These are phyloP conservation scores for Neurospora sp. DNA, from an alignment of 2,329 filamentous ascomycete genomes.

Conservation along the genomic window DNA sequence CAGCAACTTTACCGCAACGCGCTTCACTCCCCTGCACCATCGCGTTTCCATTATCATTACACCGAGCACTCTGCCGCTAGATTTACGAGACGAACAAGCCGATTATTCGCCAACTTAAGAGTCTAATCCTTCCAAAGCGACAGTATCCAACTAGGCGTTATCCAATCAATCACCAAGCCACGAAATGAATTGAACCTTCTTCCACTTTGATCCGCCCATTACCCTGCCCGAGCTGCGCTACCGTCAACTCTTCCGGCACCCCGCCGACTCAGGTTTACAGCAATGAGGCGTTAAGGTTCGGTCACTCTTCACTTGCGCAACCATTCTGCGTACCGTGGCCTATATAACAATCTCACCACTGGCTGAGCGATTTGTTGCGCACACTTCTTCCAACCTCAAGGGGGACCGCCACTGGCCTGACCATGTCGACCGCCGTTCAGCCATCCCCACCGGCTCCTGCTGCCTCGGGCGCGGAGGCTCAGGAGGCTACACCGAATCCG, in stretches of 20 bases:
- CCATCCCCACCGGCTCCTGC: neutral
- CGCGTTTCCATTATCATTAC: neutral
- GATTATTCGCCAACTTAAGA: neutral
- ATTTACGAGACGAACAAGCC: neutral
- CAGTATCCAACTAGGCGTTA: neutral
- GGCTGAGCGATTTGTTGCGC: neutral
- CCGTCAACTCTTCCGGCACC: neutral
- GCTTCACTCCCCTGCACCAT: neutral
- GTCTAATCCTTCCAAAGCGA: too few species aligned
- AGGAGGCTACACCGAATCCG: constrained; percentile 1
- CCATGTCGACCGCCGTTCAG: neutral
- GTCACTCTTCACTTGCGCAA: neutral
- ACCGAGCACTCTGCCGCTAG: neutral
- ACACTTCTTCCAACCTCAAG: neutral
- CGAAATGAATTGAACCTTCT: neutral
- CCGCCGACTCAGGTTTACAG: neutral
- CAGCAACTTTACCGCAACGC: neutral
- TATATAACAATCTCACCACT: neutral
- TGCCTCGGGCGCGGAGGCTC: neutral
- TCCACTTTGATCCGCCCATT: neutral
- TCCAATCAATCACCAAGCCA: neutral
- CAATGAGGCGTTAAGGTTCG: neutral
- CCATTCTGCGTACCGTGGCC: neutral
- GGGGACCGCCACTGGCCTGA: neutral
- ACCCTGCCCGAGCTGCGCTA: neutral